Conservation (phyloP, 2,329 filamentous ascomycete genomes). For the Penicillium italicum region DNA sequence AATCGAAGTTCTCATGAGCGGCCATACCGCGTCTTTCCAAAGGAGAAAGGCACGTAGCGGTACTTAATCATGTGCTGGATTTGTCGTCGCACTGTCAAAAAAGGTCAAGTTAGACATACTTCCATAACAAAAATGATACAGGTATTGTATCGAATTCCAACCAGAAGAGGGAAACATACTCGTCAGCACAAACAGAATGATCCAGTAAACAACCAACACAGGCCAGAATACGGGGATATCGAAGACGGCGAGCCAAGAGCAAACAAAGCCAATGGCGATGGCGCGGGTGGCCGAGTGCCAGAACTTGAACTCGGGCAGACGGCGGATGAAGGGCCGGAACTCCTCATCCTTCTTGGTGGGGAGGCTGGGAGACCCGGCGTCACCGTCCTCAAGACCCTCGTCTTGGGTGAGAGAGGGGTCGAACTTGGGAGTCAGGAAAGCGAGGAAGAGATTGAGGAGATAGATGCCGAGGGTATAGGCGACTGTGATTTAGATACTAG, state of each 20-base stretch:
- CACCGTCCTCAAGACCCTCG: slow-evolving; percentile 93
- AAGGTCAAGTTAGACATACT: slow-evolving; percentile 10
- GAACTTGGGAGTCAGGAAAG: slow-evolving; percentile 97
- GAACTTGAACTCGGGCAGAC: slow-evolving; percentile 99
- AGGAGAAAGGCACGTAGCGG: slow-evolving; percentile 90
- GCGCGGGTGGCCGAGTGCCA: slow-evolving; percentile 95
- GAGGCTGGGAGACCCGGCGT: slow-evolving; percentile 62
- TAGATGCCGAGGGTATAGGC: slow-evolving; percentile 98
- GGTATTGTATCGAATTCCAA: neutral
- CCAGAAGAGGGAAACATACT: slow-evolving; percentile 58
- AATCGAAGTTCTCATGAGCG: slow-evolving; percentile 27
- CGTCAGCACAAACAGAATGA: slow-evolving; percentile 91
- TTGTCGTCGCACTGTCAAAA: slow-evolving; percentile 79
- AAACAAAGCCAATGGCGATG: slow-evolving; percentile 74
- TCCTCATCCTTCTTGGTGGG: slow-evolving; percentile 96
- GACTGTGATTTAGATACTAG: slow-evolving; percentile 53
- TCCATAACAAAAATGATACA: neutral
- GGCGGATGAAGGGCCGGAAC: slow-evolving; percentile 93
- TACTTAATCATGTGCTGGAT: slow-evolving; percentile 99
- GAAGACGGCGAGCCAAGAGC: slow-evolving; percentile 91
- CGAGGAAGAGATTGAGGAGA: slow-evolving; percentile 97
- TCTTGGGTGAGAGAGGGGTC: slow-evolving; percentile 94
- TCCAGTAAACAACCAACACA: slow-evolving; percentile 96
- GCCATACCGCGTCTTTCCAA: slow-evolving; percentile 79
- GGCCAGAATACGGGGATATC: slow-evolving; percentile 99